Evolutionary conservation across 495 filamentous ascomycete species (phyloP).

Genomic region (Penicillium argentinense): DNA sequence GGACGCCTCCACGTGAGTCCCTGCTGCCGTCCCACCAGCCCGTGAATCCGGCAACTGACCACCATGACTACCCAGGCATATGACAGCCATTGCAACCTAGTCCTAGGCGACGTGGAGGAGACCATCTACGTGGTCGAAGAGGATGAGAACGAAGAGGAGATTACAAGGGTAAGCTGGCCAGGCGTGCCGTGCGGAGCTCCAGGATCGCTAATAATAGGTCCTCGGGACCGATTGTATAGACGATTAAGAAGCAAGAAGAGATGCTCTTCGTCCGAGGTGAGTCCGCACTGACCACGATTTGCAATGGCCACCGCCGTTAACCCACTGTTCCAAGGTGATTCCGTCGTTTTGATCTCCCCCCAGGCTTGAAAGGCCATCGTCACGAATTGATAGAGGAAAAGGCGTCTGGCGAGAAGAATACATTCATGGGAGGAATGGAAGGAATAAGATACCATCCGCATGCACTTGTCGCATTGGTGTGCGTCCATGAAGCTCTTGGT

Average conservation of each 20-base stretch:
- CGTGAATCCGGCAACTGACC: slow-evolving; percentile 8
- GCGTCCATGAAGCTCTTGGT: slow-evolving; percentile 30
- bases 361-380: slow-evolving; percentile 46
- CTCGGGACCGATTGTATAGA: slow-evolving; percentile 49
- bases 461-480: slow-evolving; percentile 27
- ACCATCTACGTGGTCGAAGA: slow-evolving; percentile 87
- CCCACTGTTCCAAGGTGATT: slow-evolving; percentile 64
- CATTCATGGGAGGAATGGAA: slow-evolving; percentile 12
- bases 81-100: slow-evolving; percentile 98
- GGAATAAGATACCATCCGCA: slow-evolving; percentile 24
- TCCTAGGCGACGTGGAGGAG: slow-evolving; percentile 95
- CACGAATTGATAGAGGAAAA: slow-evolving; percentile 19
- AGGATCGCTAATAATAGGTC: slow-evolving; percentile 13
- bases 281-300: slow-evolving; percentile 17
- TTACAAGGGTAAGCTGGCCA: slow-evolving; percentile 54
- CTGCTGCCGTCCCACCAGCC: background rate
- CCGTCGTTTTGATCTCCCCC: slow-evolving; percentile 93
- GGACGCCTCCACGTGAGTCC: slow-evolving; percentile 83
- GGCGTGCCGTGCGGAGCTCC: background rate
- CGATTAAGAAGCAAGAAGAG: slow-evolving; percentile 91
- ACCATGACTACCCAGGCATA: slow-evolving; percentile 68
- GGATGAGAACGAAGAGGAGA: slow-evolving; percentile 83
- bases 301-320: background rate
- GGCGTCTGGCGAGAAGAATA: slow-evolving; percentile 26
- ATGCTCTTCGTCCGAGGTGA: slow-evolving; percentile 99